phyloP scores from a whole-genome alignment of 345 rosid species.

The Rhodamnia argentea region DNA sequence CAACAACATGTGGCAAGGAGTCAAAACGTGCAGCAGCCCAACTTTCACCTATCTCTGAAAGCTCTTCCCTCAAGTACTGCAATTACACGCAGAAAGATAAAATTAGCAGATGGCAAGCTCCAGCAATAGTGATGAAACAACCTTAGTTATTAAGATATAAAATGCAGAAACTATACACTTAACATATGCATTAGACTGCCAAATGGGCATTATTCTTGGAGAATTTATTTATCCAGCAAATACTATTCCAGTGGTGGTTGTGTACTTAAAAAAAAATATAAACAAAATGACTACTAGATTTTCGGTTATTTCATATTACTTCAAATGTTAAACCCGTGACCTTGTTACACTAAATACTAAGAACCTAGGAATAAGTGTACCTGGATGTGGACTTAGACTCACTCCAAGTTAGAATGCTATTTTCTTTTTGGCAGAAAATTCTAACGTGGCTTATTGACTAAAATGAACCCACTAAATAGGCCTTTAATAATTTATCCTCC shows the following conservation, averaged over 20 bases:
- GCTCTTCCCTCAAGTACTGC: conserved; percentile 86
- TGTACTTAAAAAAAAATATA: neutral
- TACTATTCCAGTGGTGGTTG: neutral
- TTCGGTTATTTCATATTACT: neutral
- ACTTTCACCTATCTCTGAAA: conserved; percentile 67
- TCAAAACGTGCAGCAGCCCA: conserved; percentile 97
- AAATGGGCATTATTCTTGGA: neutral
- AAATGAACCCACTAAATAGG: neutral
- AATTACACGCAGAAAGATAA: conserved; percentile 10
- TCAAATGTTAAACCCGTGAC: neutral
- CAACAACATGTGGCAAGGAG: conserved; percentile 94
- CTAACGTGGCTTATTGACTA: neutral
- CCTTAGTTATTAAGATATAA: neutral
- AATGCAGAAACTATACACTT: neutral
- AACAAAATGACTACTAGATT: neutral
- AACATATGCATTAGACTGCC: neutral
- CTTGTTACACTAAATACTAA: neutral
- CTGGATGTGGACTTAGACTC: neutral
- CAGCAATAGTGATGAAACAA: neutral
- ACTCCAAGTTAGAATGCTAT: neutral
- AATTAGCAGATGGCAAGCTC: neutral
- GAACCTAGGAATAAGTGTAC: neutral
- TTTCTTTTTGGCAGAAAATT: neutral
- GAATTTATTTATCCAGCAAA: neutral
- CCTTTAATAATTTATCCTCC: neutral